Base-by-base conservation (phyloP, 352 stramenopile genomes). In the Ophiocytium majus region DNA sequence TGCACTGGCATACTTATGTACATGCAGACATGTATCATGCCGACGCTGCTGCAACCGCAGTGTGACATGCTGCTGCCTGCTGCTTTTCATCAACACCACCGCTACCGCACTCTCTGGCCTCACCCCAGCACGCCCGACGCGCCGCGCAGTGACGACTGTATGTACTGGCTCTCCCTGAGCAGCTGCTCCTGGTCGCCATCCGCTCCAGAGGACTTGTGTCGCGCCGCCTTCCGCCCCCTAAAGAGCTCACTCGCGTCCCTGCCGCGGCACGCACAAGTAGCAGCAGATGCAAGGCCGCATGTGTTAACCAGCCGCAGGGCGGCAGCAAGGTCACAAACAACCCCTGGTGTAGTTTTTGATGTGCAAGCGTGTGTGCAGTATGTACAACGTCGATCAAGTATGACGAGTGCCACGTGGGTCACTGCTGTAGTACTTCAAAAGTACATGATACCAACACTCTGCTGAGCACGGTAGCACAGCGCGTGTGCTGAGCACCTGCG, bases 221-320 rank as follows among this genome's bases (percentile, higher is more conserved):
- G 66, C 32, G 5, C 5, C 43, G 43, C 43, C 14, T 57, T 5
- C 43, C 35, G 66, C 5, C 66, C 66, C 5, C 35, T 5, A 17
- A 78, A 78, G 5, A 78, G 66, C 66, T 78, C 66, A 78, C 14
- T 43, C 14, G 66, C 32, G 32, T 78, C 66, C 35, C 66, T 78
- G 66, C 66, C 14, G 28, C 23, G 57, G n/a, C n/a, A n/a, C n/a
- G n/a, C n/a, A n/a, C n/a, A n/a, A n/a, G n/a, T n/a, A n/a, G n/a
- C 43, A 57, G 43, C 43, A 57, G 43, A 14, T 5, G 43, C 5
- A 14, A 14, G 43, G 43, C 5, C 43, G 43, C 43, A 14, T 57
- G 43, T 57, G 43, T 57, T 5, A 57, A 14, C 5, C 43, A 57
- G 43, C n/a, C 43, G 43, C 43, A 14, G 5, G 43, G 5, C 43